Percentiles rank a stretch among this genome's conserved stretches.
Evolutionary conservation across 305 asterid species (phyloP).

Genomic region (Petunia hybrid): DNA sequence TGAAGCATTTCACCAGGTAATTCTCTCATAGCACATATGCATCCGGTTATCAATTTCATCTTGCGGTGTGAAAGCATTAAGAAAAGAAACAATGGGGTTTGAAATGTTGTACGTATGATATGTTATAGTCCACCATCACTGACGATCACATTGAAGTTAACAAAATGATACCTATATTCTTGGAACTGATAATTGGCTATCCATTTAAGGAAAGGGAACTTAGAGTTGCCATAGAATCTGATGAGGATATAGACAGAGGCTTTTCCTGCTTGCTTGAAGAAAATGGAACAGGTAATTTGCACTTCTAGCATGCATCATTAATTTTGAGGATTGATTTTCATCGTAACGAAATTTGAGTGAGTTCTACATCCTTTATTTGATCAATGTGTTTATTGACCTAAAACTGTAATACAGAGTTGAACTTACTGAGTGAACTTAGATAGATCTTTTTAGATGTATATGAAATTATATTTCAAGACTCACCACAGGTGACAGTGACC

Average conservation of each 20-base stretch:
- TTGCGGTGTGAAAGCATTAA: conserved; percentile 20
- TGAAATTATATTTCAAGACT: conserved; percentile 14
- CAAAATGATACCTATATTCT: conserved; percentile 27
- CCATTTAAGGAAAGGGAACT: conserved; percentile 47
- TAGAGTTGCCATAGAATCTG: conserved; percentile 56
- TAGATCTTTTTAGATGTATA: conserved; percentile 21
- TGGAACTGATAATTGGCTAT: conserved; percentile 33
- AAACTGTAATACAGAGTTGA: conserved; percentile 13
- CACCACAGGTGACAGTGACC: conserved; percentile 3
- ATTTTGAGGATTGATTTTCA: neutral
- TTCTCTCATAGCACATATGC: conserved; percentile 29
- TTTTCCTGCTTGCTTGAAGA: conserved; percentile 72
- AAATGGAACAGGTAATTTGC: conserved; percentile 58
- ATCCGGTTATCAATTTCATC: neutral
- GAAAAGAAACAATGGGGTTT: conserved; percentile 7
- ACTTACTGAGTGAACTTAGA: neutral
- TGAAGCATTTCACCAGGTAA: conserved; percentile 56
- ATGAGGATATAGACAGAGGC: conserved; percentile 71
- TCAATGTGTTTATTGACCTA: conserved; percentile 22
- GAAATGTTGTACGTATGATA: conserved; percentile 6
- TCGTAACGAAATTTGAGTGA: neutral
- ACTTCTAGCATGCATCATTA: conserved; percentile 31
- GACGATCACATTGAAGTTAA: neutral
- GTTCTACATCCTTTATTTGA: conserved; percentile 20
- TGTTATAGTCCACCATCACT: conserved; percentile 25